These are phyloP conservation scores for Xylariaceae sp. DNA, from an alignment of 2,329 filamentous ascomycete genomes.

Conservation along the genomic window DNA sequence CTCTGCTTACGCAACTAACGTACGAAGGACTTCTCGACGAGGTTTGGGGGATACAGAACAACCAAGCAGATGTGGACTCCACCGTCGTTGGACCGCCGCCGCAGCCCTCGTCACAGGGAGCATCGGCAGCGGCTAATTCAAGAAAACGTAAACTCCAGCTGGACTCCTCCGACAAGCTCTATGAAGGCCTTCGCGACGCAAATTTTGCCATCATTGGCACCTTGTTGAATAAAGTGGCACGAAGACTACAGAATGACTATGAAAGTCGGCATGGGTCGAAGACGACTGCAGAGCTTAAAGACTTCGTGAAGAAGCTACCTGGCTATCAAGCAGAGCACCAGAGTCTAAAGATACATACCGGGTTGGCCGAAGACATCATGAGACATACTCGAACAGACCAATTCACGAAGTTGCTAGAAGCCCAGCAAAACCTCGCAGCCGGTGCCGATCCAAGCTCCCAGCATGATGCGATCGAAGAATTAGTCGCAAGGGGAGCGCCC, in stretches of 20 bases:
- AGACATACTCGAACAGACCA: constrained; percentile 84
- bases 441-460: constrained; percentile 84
- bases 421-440: constrained; percentile 91
- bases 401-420: constrained; percentile 82
- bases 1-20: constrained; percentile 87
- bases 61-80: constrained; percentile 87
- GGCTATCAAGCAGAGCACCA: constrained; percentile 90
- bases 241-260: constrained; percentile 78
- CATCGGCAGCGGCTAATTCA: constrained; percentile 52
- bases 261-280: constrained; percentile 82
- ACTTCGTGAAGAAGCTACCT: constrained; percentile 91
- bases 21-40: constrained; percentile 97
- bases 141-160: constrained; percentile 83
- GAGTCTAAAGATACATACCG: constrained; percentile 86
- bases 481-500: constrained; percentile 83
- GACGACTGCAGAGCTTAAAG: constrained; percentile 83
- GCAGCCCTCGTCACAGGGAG: constrained; percentile 45
- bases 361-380: constrained; percentile 90
- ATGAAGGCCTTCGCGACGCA: constrained; percentile 77
- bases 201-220: constrained; percentile 95
- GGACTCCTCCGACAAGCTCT: constrained; percentile 84
- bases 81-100: constrained; percentile 76
- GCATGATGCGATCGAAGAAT: constrained; percentile 84
- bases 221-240: constrained; percentile 83
- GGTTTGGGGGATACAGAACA: constrained; percentile 84